Percentiles rank a stretch among this genome's conserved stretches.
These are phyloP conservation scores for Bathelium albidoporum DNA, from an alignment of 495 filamentous ascomycete genomes.

Conservation along the genomic window DNA sequence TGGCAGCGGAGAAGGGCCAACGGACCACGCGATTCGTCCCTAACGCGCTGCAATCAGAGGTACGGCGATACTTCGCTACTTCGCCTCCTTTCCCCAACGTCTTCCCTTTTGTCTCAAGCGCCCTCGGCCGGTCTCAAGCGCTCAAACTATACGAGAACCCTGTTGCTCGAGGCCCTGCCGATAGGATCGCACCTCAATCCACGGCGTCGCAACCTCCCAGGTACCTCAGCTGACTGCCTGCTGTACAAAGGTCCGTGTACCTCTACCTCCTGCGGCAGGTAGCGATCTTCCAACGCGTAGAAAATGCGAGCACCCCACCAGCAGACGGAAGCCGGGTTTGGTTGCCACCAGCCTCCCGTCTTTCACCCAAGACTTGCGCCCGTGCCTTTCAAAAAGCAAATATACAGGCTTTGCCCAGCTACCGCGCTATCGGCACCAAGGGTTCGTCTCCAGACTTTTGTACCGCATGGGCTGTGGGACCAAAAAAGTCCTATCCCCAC, in stretches of 20 bases:
- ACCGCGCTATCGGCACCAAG: not conserved
- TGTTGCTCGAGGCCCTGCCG: not conserved
- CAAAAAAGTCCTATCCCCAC: not conserved
- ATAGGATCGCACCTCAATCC: not conserved
- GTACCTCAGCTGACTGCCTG: conserved; percentile 1
- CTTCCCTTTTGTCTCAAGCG: not conserved
- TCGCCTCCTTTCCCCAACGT: conserved; percentile 1
- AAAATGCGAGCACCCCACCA: conserved; percentile 3
- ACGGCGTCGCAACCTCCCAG: not conserved
- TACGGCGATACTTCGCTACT: conserved; percentile 1
- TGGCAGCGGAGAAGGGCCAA: not conserved
- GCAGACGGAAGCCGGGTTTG: not conserved
- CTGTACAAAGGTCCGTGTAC: not conserved
- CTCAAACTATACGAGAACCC: not conserved
- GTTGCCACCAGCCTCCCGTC: not conserved
- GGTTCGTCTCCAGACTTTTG: not conserved
- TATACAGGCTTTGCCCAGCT: not conserved
- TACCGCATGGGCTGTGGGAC: not conserved
- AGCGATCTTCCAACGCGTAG: not conserved
- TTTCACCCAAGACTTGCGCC: not conserved
- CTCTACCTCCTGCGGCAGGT: not conserved
- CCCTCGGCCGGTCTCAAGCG: not conserved
- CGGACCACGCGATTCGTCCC: not conserved
- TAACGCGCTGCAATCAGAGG: not conserved
- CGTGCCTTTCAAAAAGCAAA: not conserved